Evolutionary conservation across 768 basidiomycete species (phyloP).

Genomic region (Tylopilus subfusipes): DNA sequence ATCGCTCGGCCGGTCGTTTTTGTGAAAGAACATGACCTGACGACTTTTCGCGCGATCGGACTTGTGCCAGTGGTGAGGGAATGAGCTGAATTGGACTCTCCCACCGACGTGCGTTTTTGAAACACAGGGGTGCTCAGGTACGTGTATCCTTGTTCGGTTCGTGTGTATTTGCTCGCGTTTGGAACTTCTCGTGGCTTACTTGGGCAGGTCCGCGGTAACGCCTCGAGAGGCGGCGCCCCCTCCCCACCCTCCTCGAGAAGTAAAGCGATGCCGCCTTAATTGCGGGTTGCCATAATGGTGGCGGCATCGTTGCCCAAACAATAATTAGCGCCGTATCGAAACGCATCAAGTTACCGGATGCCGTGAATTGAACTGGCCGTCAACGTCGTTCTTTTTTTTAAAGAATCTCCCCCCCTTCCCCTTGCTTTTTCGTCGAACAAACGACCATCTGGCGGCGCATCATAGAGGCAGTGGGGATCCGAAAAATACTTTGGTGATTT

Average conservation of each 20-base stretch:
- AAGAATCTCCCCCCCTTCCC: background rate
- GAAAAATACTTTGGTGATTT: background rate
- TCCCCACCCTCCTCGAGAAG: background rate
- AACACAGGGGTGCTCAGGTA: constrained; percentile 10
- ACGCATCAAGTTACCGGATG: constrained; percentile 16
- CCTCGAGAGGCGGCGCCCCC: constrained; percentile 1
- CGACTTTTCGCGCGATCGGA: background rate
- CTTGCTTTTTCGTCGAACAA: background rate
- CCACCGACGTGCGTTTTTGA: constrained; percentile 1
- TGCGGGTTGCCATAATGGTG: constrained; percentile 20
- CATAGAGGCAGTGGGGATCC: background rate
- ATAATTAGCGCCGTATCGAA: constrained; percentile 6
- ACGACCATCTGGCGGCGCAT: background rate
- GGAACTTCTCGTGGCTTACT: background rate
- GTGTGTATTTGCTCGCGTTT: background rate
- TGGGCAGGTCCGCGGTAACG: constrained; percentile 17
- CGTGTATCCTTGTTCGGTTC: background rate
- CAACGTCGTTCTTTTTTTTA: constrained; percentile 2
- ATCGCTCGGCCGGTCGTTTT: background rate
- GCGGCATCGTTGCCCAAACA: constrained; percentile 9
- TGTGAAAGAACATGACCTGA: background rate
- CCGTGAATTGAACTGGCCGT: constrained; percentile 16
- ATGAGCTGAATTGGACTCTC: background rate
- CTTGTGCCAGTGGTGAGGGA: background rate
- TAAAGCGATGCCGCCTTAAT: constrained; percentile 27